Base-by-base conservation (phyloP, 495 filamentous ascomycete species). In the Tirmania nivea region DNA sequence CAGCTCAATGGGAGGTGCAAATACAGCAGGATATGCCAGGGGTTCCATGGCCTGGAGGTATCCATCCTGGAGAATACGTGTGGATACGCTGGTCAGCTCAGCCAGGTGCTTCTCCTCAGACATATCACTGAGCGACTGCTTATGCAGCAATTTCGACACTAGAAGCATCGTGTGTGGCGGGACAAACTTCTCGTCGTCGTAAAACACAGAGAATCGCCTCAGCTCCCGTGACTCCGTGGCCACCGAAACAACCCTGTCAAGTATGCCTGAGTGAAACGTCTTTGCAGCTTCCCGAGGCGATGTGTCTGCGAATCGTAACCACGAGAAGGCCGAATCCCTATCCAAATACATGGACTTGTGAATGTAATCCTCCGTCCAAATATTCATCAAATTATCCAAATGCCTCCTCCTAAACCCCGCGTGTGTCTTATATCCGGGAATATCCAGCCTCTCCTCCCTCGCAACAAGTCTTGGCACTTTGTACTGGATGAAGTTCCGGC, bases 1-100 rank as follows among this genome's bases (percentile, higher is more conserved):
- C 3, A 95, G 72, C 49, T 83, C 77, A 57, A 96, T 80, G 0
- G 90, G 90, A 12, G 90, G 88, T n/a, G 89, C 87, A 1, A 84
- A 78, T 7, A 84, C 85, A 16, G 72, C 73, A 5, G 83, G 83
- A 49, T 76, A 68, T 16, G 79, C 83, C 56, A 81, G 83, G 56
- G 86, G 80, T 66, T 96, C 92, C 45, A 94, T 79, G 35, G 77
- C 69, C 25, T 73, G 66, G 10, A 95, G 76, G 0, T 84, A 85
- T 39, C 80, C 73, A 17, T 78, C 74, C 35, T 76, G 69, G 64
- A 70, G 67, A 10, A 71, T 64, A 19, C 73, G 73, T 1, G 87
- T 96, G 74, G 59, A 81, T 45, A 45, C 17, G 39, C 14, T 93
- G 73, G 92, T 75, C 14, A 99, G 70, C 25, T 73, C 75, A 50